Evolutionary conservation across 2,329 filamentous ascomycete species (phyloP), one percentile per base, ranked within the genome.

Genomic region (Hysterium pulicare): DNA sequence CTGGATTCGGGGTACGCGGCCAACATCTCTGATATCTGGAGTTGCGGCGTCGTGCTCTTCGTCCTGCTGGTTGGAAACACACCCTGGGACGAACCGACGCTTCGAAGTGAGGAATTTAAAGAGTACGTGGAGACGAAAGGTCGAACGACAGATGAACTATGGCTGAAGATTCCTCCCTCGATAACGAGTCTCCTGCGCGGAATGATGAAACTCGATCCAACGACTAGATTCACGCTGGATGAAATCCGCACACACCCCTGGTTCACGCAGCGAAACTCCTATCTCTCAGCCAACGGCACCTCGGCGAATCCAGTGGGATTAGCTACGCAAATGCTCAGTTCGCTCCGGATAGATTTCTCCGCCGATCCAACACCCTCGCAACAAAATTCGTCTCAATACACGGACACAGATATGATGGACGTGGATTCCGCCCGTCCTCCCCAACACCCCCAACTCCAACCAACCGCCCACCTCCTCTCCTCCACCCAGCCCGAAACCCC

Each of bases 11-110:
- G 85, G 42, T 91, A 91, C 60, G 76, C 78, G 22, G 83, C 90
- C 6, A 88, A 96, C 48, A 70, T 88, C 32, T 87, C 88, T 28
- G 93, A 98, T 61, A 84, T 98, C 43, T 98, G 94, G 94, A 96
- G 90, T 13, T 96, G 90, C 57, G 93, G 93, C 24, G 90, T 98
- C 40, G 94, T 98, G n/a, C 75, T 98, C 3, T 98, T 98, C 60
- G 93, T 97, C 26, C 74, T 98, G 3, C 74, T 98, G 3, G 90
- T 95, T 1, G 93, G 93, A 8, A 98, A 98, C 62, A 98, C 93
- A 2, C 93, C 93, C 0, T 98, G 93, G 93, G 93, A 97, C 59
- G 87, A 93, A 61, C 93, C 93, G 0, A 91, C 90, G 2, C 72
- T 79, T 26, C 77, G 82, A 44, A 96, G 89, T 63, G 95, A 87